These are phyloP conservation scores for Agapanthus africanus DNA, from an alignment of 106 monocot species.

Conservation along the genomic window DNA sequence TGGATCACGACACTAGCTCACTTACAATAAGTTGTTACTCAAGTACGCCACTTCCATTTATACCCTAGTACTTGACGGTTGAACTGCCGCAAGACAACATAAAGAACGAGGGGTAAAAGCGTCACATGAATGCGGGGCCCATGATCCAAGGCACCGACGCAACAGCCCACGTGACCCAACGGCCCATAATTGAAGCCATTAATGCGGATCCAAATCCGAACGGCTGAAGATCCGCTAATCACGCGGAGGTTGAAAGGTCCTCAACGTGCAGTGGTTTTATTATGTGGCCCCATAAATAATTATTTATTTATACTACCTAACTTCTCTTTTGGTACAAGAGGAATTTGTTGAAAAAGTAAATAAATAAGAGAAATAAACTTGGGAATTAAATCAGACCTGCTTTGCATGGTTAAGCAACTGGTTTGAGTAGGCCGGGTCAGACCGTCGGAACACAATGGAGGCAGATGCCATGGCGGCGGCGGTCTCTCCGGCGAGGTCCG, in stretches of 20 bases:
- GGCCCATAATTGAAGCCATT: neutral
- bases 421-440: slow-evolving; percentile 65
- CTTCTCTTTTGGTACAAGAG: too few relatives aligned
- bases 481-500: slow-evolving; percentile 92
- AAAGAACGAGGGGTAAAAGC: neutral
- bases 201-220: slow-evolving; percentile 16
- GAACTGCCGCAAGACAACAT: neutral
- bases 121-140: neutral
- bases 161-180: slow-evolving; percentile 5
- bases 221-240: slow-evolving; percentile 16
- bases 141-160: neutral
- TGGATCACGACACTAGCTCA: slow-evolving; percentile 1
- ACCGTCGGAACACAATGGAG: slow-evolving; percentile 60
- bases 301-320: too few relatives aligned
- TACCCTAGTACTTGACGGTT: neutral
- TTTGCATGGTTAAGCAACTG: slow-evolving; percentile 66
- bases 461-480: slow-evolving; percentile 92
- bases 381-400: slow-evolving; percentile 49
- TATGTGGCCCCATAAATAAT: too few relatives aligned
- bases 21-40: neutral
- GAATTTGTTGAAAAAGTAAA: too few relatives aligned
- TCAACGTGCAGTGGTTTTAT: neutral
- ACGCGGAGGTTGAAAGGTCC: neutral
- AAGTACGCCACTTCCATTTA: neutral
- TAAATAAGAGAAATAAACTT: too few relatives aligned